phyloP scores from a whole-genome alignment of 345 rosid genomes.

The Eutrema yunnanense region DNA sequence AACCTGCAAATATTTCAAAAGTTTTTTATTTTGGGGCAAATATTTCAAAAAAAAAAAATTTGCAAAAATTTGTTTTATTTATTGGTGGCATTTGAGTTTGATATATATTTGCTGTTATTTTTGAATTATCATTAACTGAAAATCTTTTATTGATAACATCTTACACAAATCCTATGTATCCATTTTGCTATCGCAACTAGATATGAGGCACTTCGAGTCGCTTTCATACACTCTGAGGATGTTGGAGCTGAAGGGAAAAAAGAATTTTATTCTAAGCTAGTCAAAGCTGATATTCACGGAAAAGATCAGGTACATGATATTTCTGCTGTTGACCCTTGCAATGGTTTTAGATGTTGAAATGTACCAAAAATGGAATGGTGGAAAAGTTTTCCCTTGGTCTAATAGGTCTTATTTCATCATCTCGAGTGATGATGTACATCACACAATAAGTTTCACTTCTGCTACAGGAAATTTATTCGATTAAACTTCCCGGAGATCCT shows the following conservation, averaged over 20 bases:
- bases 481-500: constrained; percentile 96
- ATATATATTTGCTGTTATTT: background rate
- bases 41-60: too few species aligned
- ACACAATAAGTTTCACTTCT: background rate
- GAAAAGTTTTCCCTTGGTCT: background rate
- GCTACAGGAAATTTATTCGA: constrained; percentile 79
- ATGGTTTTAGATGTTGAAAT: constrained; percentile 9
- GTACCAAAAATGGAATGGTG: constrained; percentile 4
- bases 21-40: too few species aligned
- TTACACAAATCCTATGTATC: background rate
- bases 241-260: constrained; percentile 54
- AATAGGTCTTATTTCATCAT: background rate
- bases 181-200: constrained; percentile 33
- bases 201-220: constrained; percentile 97
- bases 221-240: constrained; percentile 93
- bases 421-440: background rate
- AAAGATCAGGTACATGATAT: constrained; percentile 79
- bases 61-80: background rate
- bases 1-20: background rate
- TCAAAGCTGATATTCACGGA: constrained; percentile 96
- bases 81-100: constrained; percentile 1
- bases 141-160: background rate
- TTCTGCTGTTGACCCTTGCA: background rate
- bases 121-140: background rate
- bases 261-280: constrained; percentile 82